Base-by-base conservation (phyloP, 306 rosid species). In the Cucumis hystrix region DNA sequence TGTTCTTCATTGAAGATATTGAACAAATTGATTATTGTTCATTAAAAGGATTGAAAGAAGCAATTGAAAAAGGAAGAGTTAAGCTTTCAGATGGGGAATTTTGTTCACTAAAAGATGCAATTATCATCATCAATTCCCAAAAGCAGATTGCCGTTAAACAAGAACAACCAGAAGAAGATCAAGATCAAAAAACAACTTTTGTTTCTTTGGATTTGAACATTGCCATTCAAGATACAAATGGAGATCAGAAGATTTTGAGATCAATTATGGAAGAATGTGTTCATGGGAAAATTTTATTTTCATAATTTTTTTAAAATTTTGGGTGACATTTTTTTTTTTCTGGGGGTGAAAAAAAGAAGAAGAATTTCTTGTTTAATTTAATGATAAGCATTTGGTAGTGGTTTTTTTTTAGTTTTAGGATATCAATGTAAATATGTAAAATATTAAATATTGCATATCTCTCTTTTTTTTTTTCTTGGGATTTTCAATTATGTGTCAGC, bases 1-100 rank as follows among this genome's bases (percentile, higher is more conserved):
- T 93, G 80, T 91, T 93, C 85, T 84, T 91, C 80, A 76, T 93
- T 89, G 94, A 90, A 84, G 98, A 90, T 23, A 64, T 85, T 40
- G 92, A 93, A 1, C 86, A 84, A 76, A 87, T 83, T 55, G 96
- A 92, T 78, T 28, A 83, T 77, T 77, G 73, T 79, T 87, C 96
- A 45, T 86, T 75, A 71, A 88, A 84, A 87, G 90, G 95, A 78
- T 43, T 91, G n/a, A 84, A 81, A 84, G 41, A 91, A 78, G 89
- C 93, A 0, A 89, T 93, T 41, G 72, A 85, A 60, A 85, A 76
- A 73, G 98, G 98, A 63, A 87, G 81, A 60, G 2, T 91, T 28
- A 85, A 74, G 56, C 79, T 89, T 82, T 76, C 85, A 7, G 75
- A 74, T 79, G 90, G 86, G 30, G 98, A 91, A 72, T 60, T 84